These are phyloP conservation scores for Cryomyces antarcticus DNA, from an alignment of 495 filamentous ascomycete genomes.

Conservation along the genomic window DNA sequence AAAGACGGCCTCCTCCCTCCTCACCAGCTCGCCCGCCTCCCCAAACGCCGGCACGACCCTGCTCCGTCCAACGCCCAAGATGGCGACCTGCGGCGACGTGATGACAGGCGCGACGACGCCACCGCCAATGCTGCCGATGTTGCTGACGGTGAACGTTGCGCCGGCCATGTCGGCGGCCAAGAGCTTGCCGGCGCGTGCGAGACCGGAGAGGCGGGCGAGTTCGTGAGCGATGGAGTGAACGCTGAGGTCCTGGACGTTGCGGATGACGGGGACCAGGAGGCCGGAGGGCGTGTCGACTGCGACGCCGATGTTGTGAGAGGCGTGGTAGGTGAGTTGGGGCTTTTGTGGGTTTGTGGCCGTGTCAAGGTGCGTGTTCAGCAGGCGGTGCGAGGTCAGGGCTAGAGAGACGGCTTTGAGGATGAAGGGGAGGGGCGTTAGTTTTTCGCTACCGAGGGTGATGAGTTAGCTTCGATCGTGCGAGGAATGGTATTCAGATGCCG, in stretches of 20 bases:
- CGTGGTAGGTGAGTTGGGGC: slow-evolving; percentile 49
- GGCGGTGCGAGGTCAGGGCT: slow-evolving; percentile 57
- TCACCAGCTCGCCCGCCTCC: slow-evolving; percentile 31
- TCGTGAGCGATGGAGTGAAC: slow-evolving; percentile 62
- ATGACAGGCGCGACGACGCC: slow-evolving; percentile 85
- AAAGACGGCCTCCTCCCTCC: slow-evolving; percentile 55
- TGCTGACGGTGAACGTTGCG: slow-evolving; percentile 87
- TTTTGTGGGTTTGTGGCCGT: slow-evolving; percentile 29
- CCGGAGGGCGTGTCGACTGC: slow-evolving; percentile 88
- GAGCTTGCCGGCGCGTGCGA: slow-evolving; percentile 56
- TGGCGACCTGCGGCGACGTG: slow-evolving; percentile 71
- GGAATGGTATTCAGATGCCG: neutral
- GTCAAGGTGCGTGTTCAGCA: slow-evolving; percentile 75
- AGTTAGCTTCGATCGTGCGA: slow-evolving; percentile 21
- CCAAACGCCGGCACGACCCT: slow-evolving; percentile 52
- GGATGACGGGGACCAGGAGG: slow-evolving; percentile 86
- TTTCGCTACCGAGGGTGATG: slow-evolving; percentile 13
- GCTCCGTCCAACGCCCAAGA: slow-evolving; percentile 71
- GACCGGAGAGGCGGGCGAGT: slow-evolving; percentile 46
- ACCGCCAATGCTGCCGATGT: slow-evolving; percentile 92
- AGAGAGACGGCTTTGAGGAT: slow-evolving; percentile 86
- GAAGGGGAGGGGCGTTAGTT: slow-evolving; percentile 81
- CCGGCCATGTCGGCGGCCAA: slow-evolving; percentile 56
- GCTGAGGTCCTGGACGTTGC: slow-evolving; percentile 53
- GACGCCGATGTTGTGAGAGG: slow-evolving; percentile 83